A percentile compares a stretch with the other conserved stretches of the same genome.
These are phyloP conservation scores for Populus davidiana DNA, from an alignment of 345 rosid genomes.

Conservation along the genomic window DNA sequence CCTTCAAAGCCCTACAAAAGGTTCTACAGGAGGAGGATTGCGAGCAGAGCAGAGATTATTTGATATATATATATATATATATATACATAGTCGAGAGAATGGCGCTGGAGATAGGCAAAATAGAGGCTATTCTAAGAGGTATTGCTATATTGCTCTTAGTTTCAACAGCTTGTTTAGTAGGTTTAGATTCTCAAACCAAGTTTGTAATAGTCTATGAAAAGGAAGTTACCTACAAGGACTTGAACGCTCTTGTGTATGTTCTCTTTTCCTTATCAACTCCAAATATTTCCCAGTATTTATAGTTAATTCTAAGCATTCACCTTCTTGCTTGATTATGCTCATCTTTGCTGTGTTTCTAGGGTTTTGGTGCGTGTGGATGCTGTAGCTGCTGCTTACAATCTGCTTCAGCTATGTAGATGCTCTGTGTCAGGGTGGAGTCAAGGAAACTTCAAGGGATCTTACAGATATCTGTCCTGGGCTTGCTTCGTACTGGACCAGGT, in stretches of 20 bases:
- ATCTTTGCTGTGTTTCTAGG: conserved; percentile 16
- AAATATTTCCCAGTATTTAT: background rate
- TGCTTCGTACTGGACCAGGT: conserved; percentile 65
- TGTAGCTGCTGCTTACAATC: conserved; percentile 53
- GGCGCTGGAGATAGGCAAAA: conserved; percentile 5
- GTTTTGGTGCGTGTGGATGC: conserved; percentile 41
- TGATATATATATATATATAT: too few relatives aligned
- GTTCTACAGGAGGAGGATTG: too few relatives aligned
- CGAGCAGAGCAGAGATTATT: too few relatives aligned
- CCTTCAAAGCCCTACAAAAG: too few relatives aligned
- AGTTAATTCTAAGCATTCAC: too few relatives aligned
- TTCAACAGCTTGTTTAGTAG: conserved; percentile 37
- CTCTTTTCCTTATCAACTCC: background rate
- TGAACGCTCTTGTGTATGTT: conserved; percentile 45
- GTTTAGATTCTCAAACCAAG: conserved; percentile 49
- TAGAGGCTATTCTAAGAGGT: conserved; percentile 44
- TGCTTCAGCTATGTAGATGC: conserved; percentile 48
- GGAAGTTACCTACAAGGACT: conserved; percentile 45
- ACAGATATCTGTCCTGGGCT: conserved; percentile 36
- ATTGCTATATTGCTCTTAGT: conserved; percentile 33
- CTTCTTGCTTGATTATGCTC: background rate
- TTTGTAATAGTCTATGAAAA: conserved; percentile 29
- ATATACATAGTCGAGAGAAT: too few relatives aligned
- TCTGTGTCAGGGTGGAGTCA: conserved; percentile 17
- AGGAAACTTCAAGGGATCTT: conserved; percentile 20